Percentiles rank a stretch among this genome's conserved stretches.
These are phyloP conservation scores for Suillus cothurnatus DNA, from an alignment of 768 basidiomycete species.

Conservation along the genomic window DNA sequence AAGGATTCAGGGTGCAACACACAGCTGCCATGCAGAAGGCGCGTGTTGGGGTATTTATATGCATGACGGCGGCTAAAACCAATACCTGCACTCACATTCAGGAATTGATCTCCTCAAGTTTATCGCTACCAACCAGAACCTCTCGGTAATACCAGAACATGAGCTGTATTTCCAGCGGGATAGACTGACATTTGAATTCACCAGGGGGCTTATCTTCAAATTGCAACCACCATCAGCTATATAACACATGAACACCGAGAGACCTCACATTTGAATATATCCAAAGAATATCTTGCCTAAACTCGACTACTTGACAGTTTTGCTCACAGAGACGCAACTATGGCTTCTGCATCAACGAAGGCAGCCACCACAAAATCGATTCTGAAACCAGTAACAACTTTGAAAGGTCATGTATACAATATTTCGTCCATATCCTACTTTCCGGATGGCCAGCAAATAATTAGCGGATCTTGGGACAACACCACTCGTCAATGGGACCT, in stretches of 20 bases:
- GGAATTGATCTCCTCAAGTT: too few relatives aligned
- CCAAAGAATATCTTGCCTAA: not conserved
- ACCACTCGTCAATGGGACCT: not conserved
- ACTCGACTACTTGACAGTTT: not conserved
- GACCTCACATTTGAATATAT: not conserved
- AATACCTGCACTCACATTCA: too few relatives aligned
- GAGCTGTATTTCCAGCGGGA: not conserved
- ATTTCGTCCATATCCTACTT: not conserved
- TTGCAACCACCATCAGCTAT: not conserved
- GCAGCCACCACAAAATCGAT: not conserved
- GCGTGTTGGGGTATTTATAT: too few relatives aligned
- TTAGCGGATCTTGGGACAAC: not conserved
- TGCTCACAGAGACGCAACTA: not conserved
- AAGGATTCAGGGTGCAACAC: not conserved
- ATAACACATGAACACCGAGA: not conserved
- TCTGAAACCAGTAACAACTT: not conserved
- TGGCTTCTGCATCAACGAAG: not conserved
- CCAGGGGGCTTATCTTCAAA: not conserved
- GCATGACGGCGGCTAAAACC: too few relatives aligned
- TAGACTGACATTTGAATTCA: not conserved
- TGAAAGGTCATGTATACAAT: not conserved
- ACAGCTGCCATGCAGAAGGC: too few relatives aligned
- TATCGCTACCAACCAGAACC: too few relatives aligned
- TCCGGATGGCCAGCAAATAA: not conserved
- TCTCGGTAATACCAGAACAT: too few relatives aligned